Evolutionary conservation across 306 rosid genomes (phyloP).

Genomic region (Prunus salicina): DNA sequence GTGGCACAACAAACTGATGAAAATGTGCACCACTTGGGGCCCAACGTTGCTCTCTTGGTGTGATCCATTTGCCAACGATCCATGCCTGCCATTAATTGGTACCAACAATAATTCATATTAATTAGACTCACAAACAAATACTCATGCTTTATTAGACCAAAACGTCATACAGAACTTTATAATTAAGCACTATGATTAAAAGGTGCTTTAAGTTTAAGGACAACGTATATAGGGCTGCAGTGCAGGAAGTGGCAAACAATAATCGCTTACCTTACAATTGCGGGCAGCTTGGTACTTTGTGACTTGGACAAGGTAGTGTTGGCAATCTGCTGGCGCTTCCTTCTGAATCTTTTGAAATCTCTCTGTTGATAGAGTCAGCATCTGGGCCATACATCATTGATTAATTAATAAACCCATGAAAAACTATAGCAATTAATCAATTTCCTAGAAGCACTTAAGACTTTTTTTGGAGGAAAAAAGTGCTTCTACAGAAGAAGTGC

Average conservation of each 20-base stretch:
- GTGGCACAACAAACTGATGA: constrained; percentile 97
- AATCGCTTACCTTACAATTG: constrained; percentile 63
- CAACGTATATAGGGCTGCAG: neutral
- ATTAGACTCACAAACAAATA: neutral
- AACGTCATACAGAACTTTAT: neutral
- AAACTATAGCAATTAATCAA: neutral
- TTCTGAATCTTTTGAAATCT: constrained; percentile 80
- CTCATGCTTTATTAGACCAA: neutral
- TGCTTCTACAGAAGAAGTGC: neutral
- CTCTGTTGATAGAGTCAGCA: constrained; percentile 81
- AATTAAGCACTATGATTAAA: neutral
- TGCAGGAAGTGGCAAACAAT: neutral
- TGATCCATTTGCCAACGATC: constrained; percentile 98
- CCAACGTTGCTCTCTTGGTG: constrained; percentile 84
- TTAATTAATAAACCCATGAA: neutral
- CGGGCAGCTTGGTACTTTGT: constrained; percentile 92
- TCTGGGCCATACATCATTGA: constrained; percentile 38
- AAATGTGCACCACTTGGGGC: constrained; percentile 92
- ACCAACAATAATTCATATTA: neutral
- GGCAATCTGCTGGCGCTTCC: constrained; percentile 85
- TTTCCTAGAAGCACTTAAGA: neutral
- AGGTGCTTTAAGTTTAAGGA: neutral
- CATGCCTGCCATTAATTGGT: constrained; percentile 48
- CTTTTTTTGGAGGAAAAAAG: neutral
- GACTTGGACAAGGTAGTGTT: constrained; percentile 79